phyloP scores from a whole-genome alignment of 1,284 basidiomycete species.

The Rhizoctonia solani region DNA sequence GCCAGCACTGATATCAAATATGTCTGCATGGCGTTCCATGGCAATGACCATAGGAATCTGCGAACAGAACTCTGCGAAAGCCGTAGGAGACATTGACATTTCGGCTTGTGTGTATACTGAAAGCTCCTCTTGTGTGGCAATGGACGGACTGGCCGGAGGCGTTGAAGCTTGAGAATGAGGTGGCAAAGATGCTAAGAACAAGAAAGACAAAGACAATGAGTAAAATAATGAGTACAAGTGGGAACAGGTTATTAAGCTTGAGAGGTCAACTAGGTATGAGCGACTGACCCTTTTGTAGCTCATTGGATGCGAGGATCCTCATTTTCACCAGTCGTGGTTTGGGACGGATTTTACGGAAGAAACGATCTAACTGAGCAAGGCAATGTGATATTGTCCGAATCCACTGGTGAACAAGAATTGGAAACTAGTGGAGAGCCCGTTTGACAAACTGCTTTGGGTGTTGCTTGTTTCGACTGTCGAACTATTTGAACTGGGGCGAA shows the following conservation, averaged over 20 bases:
- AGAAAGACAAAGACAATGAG: neutral
- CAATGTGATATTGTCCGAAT: no score
- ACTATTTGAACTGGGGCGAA: constrained; percentile 15
- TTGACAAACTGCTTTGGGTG: no score
- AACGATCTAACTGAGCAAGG: no score
- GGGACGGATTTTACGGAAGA: no score
- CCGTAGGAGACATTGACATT: constrained; percentile 22
- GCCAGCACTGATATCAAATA: constrained; percentile 30
- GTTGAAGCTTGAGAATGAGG: constrained; percentile 15
- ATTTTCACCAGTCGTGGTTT: neutral
- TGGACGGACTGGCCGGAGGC: neutral
- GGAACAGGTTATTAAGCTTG: constrained; percentile 15
- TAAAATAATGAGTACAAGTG: neutral
- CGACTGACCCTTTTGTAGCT: constrained; percentile 27
- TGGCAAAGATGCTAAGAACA: constrained; percentile 13
- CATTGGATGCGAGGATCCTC: neutral
- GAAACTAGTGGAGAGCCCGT: neutral
- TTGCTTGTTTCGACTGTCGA: no score
- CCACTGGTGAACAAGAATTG: constrained; percentile 23
- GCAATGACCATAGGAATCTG: constrained; percentile 28
- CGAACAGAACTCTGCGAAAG: constrained; percentile 24
- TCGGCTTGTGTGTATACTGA: neutral
- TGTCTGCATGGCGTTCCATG: constrained; percentile 28
- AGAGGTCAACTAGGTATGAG: neutral
- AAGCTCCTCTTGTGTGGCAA: neutral